Evolutionary conservation across 2,329 filamentous ascomycete species (phyloP).

Genomic region (Aspergillus quadricinctus): DNA sequence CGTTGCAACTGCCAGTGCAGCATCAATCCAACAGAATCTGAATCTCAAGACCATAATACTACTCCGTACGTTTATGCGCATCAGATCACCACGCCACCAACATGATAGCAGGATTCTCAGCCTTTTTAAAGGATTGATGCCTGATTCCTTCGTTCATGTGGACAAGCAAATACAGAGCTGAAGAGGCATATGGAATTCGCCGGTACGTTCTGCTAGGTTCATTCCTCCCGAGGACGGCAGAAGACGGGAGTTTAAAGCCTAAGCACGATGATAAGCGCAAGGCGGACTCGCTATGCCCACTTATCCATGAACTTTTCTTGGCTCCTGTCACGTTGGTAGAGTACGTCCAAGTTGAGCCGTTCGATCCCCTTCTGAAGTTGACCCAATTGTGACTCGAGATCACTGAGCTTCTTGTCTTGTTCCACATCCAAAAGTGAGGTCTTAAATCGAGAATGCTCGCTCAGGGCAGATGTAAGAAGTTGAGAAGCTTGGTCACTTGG

Average conservation of each 20-base stretch:
- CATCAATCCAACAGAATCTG: neutral
- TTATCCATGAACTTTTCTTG: constrained; percentile 30
- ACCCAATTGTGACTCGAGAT: constrained; percentile 28
- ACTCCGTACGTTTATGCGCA: neutral
- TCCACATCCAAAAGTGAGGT: constrained; percentile 24
- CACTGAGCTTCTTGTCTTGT: constrained; percentile 23
- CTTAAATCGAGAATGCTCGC: constrained; percentile 25
- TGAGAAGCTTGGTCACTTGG: constrained; percentile 30
- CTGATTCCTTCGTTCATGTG: neutral
- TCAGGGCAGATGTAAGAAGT: constrained; percentile 28
- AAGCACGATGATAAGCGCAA: neutral
- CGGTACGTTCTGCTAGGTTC: neutral
- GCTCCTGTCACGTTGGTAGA: constrained; percentile 28
- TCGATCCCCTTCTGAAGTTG: constrained; percentile 30
- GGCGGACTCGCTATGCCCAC: constrained; percentile 21
- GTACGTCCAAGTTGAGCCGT: constrained; percentile 28
- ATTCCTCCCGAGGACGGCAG: neutral
- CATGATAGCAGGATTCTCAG: neutral
- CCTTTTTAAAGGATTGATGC: neutral
- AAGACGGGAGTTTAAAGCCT: neutral
- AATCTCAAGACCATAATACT: neutral
- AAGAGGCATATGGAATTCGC: neutral
- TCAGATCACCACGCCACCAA: neutral
- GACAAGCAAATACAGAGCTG: neutral
- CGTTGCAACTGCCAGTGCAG: neutral